A percentile compares a stretch with the other conserved stretches of the same genome.
Evolutionary conservation across 2,329 filamentous ascomycete genomes (phyloP).

Genomic region (Nakataea oryzae): DNA sequence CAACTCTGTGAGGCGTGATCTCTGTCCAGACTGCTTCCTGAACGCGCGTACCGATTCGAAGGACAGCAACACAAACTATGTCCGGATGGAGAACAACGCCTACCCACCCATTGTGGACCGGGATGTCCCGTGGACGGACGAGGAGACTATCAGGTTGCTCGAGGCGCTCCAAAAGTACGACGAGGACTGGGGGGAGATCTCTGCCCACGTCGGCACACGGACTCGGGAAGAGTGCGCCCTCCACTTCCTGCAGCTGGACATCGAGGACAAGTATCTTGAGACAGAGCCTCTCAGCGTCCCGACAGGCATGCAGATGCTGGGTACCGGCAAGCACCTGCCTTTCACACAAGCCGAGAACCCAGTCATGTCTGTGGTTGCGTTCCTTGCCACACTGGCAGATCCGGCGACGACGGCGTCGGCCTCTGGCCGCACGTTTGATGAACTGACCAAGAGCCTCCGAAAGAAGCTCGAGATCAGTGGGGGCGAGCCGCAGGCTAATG

Average conservation of each 20-base stretch:
- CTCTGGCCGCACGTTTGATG: constrained; percentile 76
- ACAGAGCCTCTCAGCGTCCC: constrained; percentile 52
- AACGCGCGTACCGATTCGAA: constrained; percentile 75
- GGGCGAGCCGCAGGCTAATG: constrained; percentile 24
- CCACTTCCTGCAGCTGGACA: constrained; percentile 92
- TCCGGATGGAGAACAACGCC: constrained; percentile 78
- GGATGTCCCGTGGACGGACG: constrained; percentile 83
- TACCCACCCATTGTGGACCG: constrained; percentile 72
- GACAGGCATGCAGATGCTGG: constrained; percentile 54
- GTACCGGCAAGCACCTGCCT: constrained; percentile 69
- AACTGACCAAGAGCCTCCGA: constrained; percentile 71
- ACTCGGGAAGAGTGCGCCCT: constrained; percentile 94
- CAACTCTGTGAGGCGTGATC: constrained; percentile 64
- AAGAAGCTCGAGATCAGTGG: constrained; percentile 59
- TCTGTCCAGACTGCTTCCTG: constrained; percentile 85
- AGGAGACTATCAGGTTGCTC: constrained; percentile 77
- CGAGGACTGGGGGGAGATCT: constrained; percentile 89
- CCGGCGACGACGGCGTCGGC: constrained; percentile 85
- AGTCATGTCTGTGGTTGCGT: constrained; percentile 90
- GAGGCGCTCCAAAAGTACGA: constrained; percentile 90
- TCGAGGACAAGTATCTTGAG: constrained; percentile 94
- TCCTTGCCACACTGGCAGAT: constrained; percentile 83
- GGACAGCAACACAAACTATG: constrained; percentile 70
- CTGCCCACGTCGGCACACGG: constrained; percentile 83
- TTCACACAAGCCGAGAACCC: constrained; percentile 93